phyloP scores from a whole-genome alignment of 2,329 filamentous ascomycete genomes.

The Penicillium sp. region DNA sequence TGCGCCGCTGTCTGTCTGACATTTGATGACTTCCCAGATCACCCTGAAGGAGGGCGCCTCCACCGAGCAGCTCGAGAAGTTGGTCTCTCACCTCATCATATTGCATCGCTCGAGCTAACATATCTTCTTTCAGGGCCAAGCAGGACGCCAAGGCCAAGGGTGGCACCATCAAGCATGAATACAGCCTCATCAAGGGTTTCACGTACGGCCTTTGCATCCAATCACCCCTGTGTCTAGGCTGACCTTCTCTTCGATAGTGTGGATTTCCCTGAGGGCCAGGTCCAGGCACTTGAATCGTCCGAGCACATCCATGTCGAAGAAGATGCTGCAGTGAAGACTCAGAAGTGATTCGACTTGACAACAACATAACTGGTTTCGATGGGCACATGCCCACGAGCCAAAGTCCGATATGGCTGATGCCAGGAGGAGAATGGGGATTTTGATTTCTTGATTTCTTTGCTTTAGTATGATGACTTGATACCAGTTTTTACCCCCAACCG shows the following conservation, averaged over 20 bases:
- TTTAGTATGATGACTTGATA: conserved; percentile 20
- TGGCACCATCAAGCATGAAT: conserved; percentile 78
- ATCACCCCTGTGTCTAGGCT: background rate
- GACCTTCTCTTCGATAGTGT: conserved; percentile 52
- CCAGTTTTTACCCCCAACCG: conserved; percentile 10
- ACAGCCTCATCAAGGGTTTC: conserved; percentile 85
- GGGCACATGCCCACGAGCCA: background rate
- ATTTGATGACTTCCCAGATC: conserved; percentile 51
- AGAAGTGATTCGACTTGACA: conserved; percentile 51
- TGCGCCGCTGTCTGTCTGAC: conserved; percentile 4
- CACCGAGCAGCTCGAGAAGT: conserved; percentile 63
- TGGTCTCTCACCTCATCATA: conserved; percentile 25
- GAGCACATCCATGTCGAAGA: conserved; percentile 74
- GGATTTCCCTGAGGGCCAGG: conserved; percentile 61
- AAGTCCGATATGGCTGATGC: background rate
- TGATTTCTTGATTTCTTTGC: too few species aligned
- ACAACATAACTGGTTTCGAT: background rate
- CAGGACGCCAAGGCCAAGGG: conserved; percentile 67
- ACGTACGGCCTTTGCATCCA: conserved; percentile 57
- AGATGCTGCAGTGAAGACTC: conserved; percentile 65
- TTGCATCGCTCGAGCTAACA: conserved; percentile 9
- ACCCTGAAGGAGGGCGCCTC: conserved; percentile 69
- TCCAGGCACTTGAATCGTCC: conserved; percentile 62
- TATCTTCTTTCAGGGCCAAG: conserved; percentile 59
- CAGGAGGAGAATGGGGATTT: background rate